Evolutionary conservation across 116 monocot genomes (phyloP).

Genomic region (Iris pallida): DNA sequence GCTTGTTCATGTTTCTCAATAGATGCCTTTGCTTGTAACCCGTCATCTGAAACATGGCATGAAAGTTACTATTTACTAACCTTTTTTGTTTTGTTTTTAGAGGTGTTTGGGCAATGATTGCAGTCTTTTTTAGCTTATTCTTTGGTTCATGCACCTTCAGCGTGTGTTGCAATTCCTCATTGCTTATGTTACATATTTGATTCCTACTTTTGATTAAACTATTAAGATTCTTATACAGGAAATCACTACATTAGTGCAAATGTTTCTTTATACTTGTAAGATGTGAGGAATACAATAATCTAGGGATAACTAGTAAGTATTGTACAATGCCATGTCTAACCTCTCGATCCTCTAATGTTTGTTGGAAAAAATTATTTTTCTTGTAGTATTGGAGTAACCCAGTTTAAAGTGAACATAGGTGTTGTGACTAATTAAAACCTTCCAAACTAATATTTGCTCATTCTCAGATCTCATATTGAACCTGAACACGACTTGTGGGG

Average conservation of each 20-base stretch:
- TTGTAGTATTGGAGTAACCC: too few species aligned
- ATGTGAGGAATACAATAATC: too few species aligned
- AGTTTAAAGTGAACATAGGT: too few species aligned
- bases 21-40: neutral
- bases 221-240: too few species aligned
- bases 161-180: constrained; percentile 44
- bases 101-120: constrained; percentile 94
- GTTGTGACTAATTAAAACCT: too few species aligned
- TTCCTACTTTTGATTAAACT: neutral
- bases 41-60: neutral
- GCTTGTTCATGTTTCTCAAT: neutral
- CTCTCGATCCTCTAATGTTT: neutral
- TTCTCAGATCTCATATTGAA: too few species aligned
- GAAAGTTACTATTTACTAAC: neutral
- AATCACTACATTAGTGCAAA: too few species aligned
- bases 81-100: constrained; percentile 34
- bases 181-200: neutral
- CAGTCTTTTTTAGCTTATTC: constrained; percentile 91
- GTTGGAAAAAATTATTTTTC: too few species aligned
- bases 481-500: too few species aligned
- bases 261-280: neutral
- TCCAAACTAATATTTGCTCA: too few species aligned
- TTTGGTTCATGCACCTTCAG: constrained; percentile 95
- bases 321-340: too few species aligned
- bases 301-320: too few species aligned